A percentile compares a stretch with the other conserved stretches of the same genome.
Conservation (phyloP, 169 alveolate genomes). For the Blepharisma undulans region DNA sequence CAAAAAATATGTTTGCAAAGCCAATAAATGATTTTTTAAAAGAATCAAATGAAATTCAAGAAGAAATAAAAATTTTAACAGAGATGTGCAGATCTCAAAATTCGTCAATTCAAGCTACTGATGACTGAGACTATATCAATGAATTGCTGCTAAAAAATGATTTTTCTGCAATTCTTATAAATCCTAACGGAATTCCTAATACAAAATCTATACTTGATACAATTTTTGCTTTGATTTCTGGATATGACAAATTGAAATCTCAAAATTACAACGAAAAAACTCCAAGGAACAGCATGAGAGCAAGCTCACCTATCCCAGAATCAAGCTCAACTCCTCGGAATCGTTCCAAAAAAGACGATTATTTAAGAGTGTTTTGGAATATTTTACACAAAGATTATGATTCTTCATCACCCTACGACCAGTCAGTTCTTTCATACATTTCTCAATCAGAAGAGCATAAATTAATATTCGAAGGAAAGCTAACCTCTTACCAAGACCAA, state of each 20-base stretch:
- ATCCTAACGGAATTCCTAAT: not conserved
- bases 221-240: not conserved
- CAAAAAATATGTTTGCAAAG: not conserved
- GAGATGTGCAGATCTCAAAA: constrained; percentile 3
- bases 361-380: not conserved
- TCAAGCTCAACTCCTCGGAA: not conserved
- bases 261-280: not conserved
- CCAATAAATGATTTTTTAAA: constrained; percentile 19
- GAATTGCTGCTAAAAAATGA: not conserved
- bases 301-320: not conserved
- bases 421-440: not conserved
- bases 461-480: not conserved
- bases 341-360: not conserved
- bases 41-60: constrained; percentile 34
- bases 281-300: not conserved
- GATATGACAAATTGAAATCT: not conserved
- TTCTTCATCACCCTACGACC: not conserved
- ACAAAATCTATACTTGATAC: not conserved
- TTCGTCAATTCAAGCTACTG: not conserved
- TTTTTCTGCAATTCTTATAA: not conserved
- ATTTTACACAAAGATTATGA: not conserved
- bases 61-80: not conserved
- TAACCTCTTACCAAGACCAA: not conserved
- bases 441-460: not conserved
- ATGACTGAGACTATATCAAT: not conserved